Conservation (phyloP, 805 yeast genomes). For the Wickerhamomyces bovis region DNA sequence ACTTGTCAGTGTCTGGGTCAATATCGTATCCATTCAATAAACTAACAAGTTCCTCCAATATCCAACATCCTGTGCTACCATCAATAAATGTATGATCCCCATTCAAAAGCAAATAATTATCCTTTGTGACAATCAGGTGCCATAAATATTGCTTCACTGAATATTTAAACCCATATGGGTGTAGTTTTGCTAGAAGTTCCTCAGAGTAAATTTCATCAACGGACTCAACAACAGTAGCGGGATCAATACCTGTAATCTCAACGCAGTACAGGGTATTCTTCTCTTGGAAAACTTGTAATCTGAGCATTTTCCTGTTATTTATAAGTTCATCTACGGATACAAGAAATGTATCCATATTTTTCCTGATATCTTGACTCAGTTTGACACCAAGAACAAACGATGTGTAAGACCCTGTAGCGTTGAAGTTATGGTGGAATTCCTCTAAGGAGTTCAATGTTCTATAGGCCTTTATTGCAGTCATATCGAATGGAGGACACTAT, state of each 20-base stretch:
- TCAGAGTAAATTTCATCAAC: background rate
- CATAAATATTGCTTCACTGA: background rate
- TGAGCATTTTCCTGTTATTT: background rate
- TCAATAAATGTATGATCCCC: slow-evolving; percentile 6
- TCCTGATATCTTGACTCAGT: background rate
- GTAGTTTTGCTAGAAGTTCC: background rate
- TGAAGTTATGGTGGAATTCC: background rate
- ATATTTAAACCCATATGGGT: background rate
- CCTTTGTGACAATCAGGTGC: background rate
- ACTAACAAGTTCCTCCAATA: slow-evolving; percentile 3
- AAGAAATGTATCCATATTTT: background rate
- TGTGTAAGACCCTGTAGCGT: background rate
- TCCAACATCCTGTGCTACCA: slow-evolving; percentile 3
- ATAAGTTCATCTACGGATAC: background rate
- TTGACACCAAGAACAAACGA: background rate
- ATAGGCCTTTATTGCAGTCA: background rate
- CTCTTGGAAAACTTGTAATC: background rate
- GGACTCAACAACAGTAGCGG: background rate
- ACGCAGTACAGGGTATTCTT: background rate
- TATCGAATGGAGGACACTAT: no score
- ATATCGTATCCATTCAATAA: slow-evolving; percentile 6
- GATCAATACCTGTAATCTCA: background rate
- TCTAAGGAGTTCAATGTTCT: background rate
- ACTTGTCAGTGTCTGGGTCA: background rate
- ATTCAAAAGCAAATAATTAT: slow-evolving; percentile 1